Conservation (phyloP, 73 alveolate species). For the Loxodes magnus region DNA sequence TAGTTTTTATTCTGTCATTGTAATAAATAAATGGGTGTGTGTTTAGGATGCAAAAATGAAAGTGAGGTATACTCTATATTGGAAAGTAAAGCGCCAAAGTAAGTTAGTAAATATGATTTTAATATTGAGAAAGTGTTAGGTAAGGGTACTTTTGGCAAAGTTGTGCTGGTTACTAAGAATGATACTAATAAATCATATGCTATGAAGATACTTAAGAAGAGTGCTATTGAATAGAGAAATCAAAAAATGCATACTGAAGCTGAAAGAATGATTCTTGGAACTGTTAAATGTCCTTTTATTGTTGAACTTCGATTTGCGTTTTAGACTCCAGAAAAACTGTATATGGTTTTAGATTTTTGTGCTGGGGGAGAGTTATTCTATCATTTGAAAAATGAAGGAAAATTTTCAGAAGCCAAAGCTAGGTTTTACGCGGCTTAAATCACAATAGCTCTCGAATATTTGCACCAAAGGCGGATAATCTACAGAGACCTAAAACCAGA, state of each 20-base stretch:
- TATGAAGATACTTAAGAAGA: conserved; percentile 76
- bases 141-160: conserved; percentile 91
- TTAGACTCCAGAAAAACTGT: conserved; percentile 74
- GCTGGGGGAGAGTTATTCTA: conserved; percentile 93
- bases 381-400: conserved; percentile 62
- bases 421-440: conserved; percentile 85
- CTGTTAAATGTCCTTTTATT: conserved; percentile 74
- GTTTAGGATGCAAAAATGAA: too few relatives aligned
- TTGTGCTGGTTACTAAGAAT: conserved; percentile 56
- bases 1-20: too few relatives aligned
- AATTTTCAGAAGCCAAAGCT: conserved; percentile 67
- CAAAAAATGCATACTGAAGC: conserved; percentile 24
- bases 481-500: conserved; percentile 96
- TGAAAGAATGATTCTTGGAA: conserved; percentile 68
- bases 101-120: conserved; percentile 21
- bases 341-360: conserved; percentile 86
- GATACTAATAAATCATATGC: conserved; percentile 60
- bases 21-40: too few relatives aligned
- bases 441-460: conserved; percentile 68
- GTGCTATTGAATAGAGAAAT: conserved; percentile 16
- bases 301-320: conserved; percentile 88
- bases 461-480: conserved; percentile 73
- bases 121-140: conserved; percentile 74
- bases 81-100: conserved; percentile 1
- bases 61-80: too few relatives aligned